A percentile compares a stretch with the other conserved stretches of the same genome.
phyloP scores from a whole-genome alignment of 805 yeast genomes.

The Wickerhamiella sorbophila region DNA sequence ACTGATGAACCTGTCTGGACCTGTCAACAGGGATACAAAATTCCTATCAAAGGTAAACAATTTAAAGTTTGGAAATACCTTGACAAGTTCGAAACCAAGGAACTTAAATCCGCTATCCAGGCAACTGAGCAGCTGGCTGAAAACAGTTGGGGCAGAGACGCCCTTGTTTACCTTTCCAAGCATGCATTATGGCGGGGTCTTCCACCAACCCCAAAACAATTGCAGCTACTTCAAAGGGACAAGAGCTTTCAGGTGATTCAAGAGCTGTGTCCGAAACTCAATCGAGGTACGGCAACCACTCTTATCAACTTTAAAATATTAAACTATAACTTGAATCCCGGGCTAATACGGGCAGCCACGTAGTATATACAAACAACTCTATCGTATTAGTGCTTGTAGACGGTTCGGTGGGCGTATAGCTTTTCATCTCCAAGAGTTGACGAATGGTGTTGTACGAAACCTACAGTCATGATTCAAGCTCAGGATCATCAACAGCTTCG shows the following conservation, averaged over 20 bases:
- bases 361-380: background rate
- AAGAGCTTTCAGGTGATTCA: background rate
- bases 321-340: conserved; percentile 6
- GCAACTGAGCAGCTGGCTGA: background rate
- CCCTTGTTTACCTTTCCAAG: background rate
- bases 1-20: background rate
- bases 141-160: background rate
- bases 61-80: background rate
- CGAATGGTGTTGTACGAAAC: no score
- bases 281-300: conserved; percentile 9
- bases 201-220: background rate
- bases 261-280: background rate
- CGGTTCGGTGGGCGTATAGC: no score
- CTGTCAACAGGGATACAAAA: background rate
- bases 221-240: background rate
- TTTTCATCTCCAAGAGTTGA: no score
- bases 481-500: no score
- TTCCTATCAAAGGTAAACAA: background rate
- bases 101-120: background rate
- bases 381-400: no score
- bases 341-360: background rate
- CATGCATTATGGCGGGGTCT: background rate
- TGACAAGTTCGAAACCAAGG: background rate
- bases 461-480: no score
- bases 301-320: conserved; percentile 10